Evolutionary conservation across 2,329 filamentous ascomycete genomes (phyloP), one percentile per base, ranked within the genome.

Genomic region (Zymoseptoria crescenta): DNA sequence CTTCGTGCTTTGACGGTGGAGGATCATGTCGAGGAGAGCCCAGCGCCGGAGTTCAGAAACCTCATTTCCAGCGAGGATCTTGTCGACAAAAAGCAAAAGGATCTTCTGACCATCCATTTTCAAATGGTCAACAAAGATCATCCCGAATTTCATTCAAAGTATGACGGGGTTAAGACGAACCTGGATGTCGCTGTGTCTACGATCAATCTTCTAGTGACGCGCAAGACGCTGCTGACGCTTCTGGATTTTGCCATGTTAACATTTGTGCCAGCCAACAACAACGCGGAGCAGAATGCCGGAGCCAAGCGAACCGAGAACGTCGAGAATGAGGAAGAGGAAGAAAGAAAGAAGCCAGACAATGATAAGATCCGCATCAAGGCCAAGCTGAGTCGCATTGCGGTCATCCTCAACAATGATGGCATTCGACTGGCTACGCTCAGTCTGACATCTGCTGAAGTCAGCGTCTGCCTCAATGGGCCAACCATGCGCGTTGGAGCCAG

Each of bases 341-440:
- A 73, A 50, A 57, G 66, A 7, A 60, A 73, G 13, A 77, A 86
- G 27, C 75, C 78, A 28, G 88, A 89, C 58, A 58, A 56, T 24
- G 64, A 71, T 63, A 95, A 94, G 64, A 94, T 99, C 64, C 86
- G 91, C 24, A 93, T 99, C 73, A 96, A 96, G 74, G 87, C 95
- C 49, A 88, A 96, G 62, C 77, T 99, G 62, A 95, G 96, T 76
- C 92, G 89, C 77, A 96, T 99, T 64, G 85, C 91, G 2, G 81
- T 99, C 28, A 93, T 99, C 63, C 80, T 99, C 57, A 99, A 99
- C 72, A 97, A 99, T 64, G 95, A 99, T 72, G 94, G 94, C 0
- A 95, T 97, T 59, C 86, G 94, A 27, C 81, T 99, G 28, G 94
- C 94, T 28, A 99, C 94, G 0, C 76, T 99, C 19, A 94, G 91